Percentiles rank a stretch among this genome's conserved stretches.
These are phyloP conservation scores for Blastobotrys parvus DNA, from an alignment of 805 yeast species.

Conservation along the genomic window DNA sequence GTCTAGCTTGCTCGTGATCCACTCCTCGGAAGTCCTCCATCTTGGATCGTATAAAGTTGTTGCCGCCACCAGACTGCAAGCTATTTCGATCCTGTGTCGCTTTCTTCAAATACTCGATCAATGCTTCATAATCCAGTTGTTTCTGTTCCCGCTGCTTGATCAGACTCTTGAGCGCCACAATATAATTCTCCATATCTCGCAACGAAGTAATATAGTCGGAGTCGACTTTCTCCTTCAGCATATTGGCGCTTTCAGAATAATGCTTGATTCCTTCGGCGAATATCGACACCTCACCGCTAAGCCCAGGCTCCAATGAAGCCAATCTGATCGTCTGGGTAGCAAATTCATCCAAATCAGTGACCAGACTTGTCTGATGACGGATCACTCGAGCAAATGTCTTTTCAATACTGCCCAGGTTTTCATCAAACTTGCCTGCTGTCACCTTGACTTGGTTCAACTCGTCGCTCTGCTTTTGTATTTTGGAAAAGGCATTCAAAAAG, in stretches of 20 bases:
- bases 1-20: conserved; percentile 47
- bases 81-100: conserved; percentile 58
- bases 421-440: conserved; percentile 74
- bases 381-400: conserved; percentile 65
- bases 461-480: conserved; percentile 51
- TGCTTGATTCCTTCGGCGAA: conserved; percentile 43
- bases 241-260: conserved; percentile 35
- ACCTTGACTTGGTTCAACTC: conserved; percentile 81
- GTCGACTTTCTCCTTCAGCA: conserved; percentile 50
- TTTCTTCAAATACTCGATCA: conserved; percentile 68
- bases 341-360: conserved; percentile 64
- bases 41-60: conserved; percentile 46
- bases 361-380: conserved; percentile 62
- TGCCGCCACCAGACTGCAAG: conserved; percentile 42
- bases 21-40: conserved; percentile 57
- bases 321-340: conserved; percentile 61
- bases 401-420: conserved; percentile 71
- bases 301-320: conserved; percentile 45
- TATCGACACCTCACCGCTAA: conserved; percentile 30
- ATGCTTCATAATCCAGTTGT: conserved; percentile 81
- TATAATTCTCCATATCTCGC: conserved; percentile 81
- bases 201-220: conserved; percentile 74
- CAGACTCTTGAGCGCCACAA: conserved; percentile 53
- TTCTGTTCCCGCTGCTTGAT: conserved; percentile 84
- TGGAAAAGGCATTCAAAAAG: conserved; percentile 87